Conservation (phyloP, 1,284 basidiomycete species). For the Marasmius fiardii region DNA sequence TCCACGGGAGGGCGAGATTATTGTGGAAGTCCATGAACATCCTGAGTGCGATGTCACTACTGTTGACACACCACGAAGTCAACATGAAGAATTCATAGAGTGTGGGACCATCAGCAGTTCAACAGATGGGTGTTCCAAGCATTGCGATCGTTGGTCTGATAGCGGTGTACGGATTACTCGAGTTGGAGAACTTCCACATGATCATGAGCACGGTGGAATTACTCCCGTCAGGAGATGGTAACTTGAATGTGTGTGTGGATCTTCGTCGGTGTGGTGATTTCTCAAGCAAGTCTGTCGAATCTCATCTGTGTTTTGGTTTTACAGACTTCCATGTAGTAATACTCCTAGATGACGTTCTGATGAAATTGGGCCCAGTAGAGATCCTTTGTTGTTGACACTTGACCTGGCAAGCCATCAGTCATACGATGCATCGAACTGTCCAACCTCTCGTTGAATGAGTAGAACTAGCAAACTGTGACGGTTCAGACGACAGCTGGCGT, state of each 20-base stretch:
- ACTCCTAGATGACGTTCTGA: background rate
- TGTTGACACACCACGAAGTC: background rate
- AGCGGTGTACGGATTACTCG: background rate
- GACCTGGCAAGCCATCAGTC: too few species aligned
- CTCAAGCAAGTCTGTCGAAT: too few species aligned
- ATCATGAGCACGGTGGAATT: background rate
- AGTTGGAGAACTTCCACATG: conserved; percentile 1
- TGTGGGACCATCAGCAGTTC: background rate
- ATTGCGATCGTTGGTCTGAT: background rate
- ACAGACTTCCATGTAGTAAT: background rate
- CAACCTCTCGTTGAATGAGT: too few species aligned
- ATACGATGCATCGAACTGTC: too few species aligned
- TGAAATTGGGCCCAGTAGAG: background rate
- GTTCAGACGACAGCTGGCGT: too few species aligned
- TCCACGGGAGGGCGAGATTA: background rate
- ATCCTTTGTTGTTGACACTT: background rate
- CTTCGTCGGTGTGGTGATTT: background rate
- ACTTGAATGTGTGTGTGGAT: background rate
- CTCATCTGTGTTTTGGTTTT: background rate
- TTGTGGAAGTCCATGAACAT: background rate
- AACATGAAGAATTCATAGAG: background rate
- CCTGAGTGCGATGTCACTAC: background rate
- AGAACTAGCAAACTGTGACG: too few species aligned
- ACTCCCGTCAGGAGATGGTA: background rate
- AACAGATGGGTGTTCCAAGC: background rate